Conservation (phyloP, 129 eudicot species). For the Scalesia atractyloides region DNA sequence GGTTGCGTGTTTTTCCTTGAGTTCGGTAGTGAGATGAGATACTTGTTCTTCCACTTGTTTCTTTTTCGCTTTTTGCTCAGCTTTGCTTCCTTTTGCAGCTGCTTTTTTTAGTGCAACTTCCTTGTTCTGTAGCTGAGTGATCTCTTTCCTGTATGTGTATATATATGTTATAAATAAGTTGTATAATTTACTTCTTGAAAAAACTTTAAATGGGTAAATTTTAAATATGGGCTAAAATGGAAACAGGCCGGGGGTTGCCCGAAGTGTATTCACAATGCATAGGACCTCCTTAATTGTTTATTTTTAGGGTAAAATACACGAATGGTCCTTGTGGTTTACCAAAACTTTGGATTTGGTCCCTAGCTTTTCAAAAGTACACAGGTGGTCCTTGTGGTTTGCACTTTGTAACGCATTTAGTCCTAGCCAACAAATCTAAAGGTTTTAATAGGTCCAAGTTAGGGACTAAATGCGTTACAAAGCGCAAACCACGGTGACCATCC, state of each 20-base stretch:
- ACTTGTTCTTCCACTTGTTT: constrained; percentile 93
- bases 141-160: constrained; percentile 70
- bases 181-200: neutral
- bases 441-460: no score
- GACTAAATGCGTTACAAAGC: no score
- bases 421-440: no score
- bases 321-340: no score
- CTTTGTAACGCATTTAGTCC: no score
- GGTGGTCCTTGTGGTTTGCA: no score
- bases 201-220: neutral
- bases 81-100: constrained; percentile 99
- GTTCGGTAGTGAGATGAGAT: constrained; percentile 60
- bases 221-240: neutral
- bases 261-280: neutral
- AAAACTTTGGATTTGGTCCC: no score
- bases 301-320: no score
- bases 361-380: no score
- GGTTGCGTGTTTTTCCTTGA: constrained; percentile 70
- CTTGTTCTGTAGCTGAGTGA: constrained; percentile 70
- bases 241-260: neutral
- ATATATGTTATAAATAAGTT: neutral
- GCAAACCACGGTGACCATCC: no score
- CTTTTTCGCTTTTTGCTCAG: constrained; percentile 96
- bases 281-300: neutral
- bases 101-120: constrained; percentile 79